Evolutionary conservation across 257 asterid species (phyloP).

Genomic region (Fraxinus excelsior): DNA sequence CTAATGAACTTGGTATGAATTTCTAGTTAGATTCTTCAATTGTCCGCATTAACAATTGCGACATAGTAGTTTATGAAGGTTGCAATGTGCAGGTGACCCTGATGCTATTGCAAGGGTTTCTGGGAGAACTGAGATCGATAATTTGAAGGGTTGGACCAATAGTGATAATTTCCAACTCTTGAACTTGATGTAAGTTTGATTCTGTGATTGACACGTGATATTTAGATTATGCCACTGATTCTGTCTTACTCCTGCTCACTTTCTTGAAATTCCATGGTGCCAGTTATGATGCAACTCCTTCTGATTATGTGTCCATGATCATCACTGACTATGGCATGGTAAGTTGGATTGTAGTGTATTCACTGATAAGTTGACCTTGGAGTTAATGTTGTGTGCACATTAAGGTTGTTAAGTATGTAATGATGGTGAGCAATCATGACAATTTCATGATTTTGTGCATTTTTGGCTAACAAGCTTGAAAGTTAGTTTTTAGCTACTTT

Average conservation of each 20-base stretch:
- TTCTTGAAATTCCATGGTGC: constrained; percentile 27
- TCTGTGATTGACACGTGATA: constrained; percentile 4
- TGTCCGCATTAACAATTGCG: background rate
- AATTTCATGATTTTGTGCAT: background rate
- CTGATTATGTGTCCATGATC: constrained; percentile 82
- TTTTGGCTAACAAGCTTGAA: background rate
- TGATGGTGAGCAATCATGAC: background rate
- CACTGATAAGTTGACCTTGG: background rate
- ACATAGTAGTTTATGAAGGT: constrained; percentile 20
- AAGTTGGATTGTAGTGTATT: constrained; percentile 34
- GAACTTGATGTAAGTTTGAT: constrained; percentile 61
- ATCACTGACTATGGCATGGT: constrained; percentile 94
- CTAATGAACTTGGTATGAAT: constrained; percentile 78
- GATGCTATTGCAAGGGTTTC: constrained; percentile 67
- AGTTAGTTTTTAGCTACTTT: background rate
- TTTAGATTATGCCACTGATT: constrained; percentile 1
- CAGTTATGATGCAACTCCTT: constrained; percentile 89
- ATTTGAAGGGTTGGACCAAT: constrained; percentile 57
- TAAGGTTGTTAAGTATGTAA: background rate
- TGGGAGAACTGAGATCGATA: constrained; percentile 59
- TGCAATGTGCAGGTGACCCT: constrained; percentile 51
- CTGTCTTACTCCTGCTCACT: constrained; percentile 19
- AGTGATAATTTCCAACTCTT: constrained; percentile 67
- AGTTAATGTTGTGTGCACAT: background rate
- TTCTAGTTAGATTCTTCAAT: background rate